Base-by-base conservation (phyloP, 225 moss, liverwort and hornwort genomes). In the Physcomitrellopsis africana region DNA sequence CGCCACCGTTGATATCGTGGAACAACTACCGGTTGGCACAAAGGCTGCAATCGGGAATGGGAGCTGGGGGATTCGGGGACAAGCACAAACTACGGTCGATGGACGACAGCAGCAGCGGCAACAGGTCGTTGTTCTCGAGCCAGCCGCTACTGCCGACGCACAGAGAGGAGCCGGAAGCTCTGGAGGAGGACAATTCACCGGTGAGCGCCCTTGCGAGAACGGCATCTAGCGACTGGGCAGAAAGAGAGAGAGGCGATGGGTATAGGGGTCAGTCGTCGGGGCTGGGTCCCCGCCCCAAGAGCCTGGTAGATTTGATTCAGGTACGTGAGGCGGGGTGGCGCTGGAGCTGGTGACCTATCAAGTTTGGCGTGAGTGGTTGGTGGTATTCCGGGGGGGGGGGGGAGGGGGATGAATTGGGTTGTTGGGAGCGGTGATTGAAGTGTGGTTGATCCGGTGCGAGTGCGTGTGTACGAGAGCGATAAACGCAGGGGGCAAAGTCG, bases 221-320 rank as follows among this genome's bases (percentile, higher is more conserved):
- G 67, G 83, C 68, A 75, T 97, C 97, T 10, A 81, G 81, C 27
- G 93, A 93, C 69, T 95, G 93, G 97, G 63, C 85, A 60, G 94
- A 97, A 9, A 81, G 91, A 70, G 32, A 37, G 32, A 37, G 32
- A 2, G 81, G 82, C 15, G 92, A 90, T 12, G 80, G 78, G 32
- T 81, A 78, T n/a, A 79, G 77, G 51, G 86, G 79, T 37, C 46
- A 89, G n/a, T 74, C 86, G 8, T 80, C 90, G 55, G 96, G 94
- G 20, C 76, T 99, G 41, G 94, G 91, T 70, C 89, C 89, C 48
- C 97, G 94, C 17, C 97, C 97, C 3, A 99, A 95, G 75, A 99
- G 94, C 74, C 84, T 99, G 1, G 97, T 99, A 53, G 97, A 99
- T 89, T 93, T 90, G 0, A 99, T 99, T 60, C 97, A 99, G 92